Base-by-base conservation (phyloP, 352 stramenopile species). In the Phytophthora crassamura region DNA sequence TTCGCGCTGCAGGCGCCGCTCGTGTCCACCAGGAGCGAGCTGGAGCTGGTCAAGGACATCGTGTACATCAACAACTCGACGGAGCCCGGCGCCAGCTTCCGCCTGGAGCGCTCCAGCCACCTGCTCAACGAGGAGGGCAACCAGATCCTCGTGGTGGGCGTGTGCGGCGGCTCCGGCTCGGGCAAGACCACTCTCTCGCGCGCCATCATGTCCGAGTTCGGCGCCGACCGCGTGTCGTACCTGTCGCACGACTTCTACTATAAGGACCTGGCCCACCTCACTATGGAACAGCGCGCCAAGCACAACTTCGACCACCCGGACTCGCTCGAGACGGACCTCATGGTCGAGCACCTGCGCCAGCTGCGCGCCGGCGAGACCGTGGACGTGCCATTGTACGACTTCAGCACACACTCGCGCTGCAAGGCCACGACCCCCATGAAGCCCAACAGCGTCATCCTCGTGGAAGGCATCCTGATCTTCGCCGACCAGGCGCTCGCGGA, bases 301-400 rank as follows among this genome's bases (percentile, higher is more conserved):
- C 90, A 93, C 59, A 99, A 99, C 79, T 99, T 99, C 74, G 97
- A 99, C 79, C 95, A 99, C 78, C 97, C 97, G n/a, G 90, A 98
- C 70, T 89, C 93, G 56, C 84, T 99, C 43, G 97, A 99, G 60
- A 99, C 96, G 2, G 83, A 97, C 50, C 77, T 99, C 43, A 75
- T 99, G 38, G 86, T 98, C 16, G 43, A 93, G 62, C 93, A 99
- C 68, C 63, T 99, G 11, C 73, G 77, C 45, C 68, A 95, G 63
- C 74, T 99, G 30, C 82, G 90, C 40, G 63, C 77, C 3, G 96
- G 96, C 61, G 86, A 95, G 66, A 75, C 77, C n/a, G 90, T 98
- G 8, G 77, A 94, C 48, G 81, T 98, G 20, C 97, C 97, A 22
- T 79, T 90, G 39, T 99, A 99, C 75, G 94, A 99, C 77, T 99